Evolutionary conservation across 345 rosid genomes (phyloP).

Genomic region (Triadica sebifera): DNA sequence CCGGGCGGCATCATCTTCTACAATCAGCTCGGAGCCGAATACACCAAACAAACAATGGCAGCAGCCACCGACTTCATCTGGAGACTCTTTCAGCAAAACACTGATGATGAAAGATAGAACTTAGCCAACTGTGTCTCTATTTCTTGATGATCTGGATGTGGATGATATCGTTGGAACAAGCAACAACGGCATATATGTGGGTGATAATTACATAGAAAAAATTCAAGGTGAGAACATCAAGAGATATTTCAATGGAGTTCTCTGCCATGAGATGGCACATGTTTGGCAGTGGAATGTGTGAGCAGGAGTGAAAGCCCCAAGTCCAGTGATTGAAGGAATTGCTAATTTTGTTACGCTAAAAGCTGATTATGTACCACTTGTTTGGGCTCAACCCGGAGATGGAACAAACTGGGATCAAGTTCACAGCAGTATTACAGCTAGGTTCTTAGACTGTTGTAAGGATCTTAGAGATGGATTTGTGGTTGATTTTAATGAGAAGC

Average conservation of each 20-base stretch:
- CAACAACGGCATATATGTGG: slow-evolving; percentile 27
- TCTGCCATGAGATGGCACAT: slow-evolving; percentile 35
- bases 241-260: slow-evolving; percentile 21
- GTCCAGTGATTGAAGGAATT: slow-evolving; percentile 20
- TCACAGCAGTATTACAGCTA: slow-evolving; percentile 13
- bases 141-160: slow-evolving; percentile 27
- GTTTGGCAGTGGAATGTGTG: slow-evolving; percentile 31
- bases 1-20: slow-evolving; percentile 41
- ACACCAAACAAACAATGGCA: slow-evolving; percentile 30
- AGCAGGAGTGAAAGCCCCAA: slow-evolving; percentile 16
- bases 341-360: slow-evolving; percentile 24
- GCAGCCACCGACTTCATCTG: slow-evolving; percentile 41
- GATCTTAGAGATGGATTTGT: slow-evolving; percentile 30
- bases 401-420: slow-evolving; percentile 22
- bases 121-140: slow-evolving; percentile 27
- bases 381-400: slow-evolving; percentile 15
- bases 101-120: slow-evolving; percentile 28
- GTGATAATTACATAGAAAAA: slow-evolving; percentile 25
- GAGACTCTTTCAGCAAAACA: slow-evolving; percentile 42
- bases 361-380: background rate
- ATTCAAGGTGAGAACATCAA: slow-evolving; percentile 25
- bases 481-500: slow-evolving; percentile 32
- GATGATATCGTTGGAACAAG: slow-evolving; percentile 16
- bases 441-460: slow-evolving; percentile 29
- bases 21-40: slow-evolving; percentile 34